Base-by-base conservation (phyloP, 2,329 filamentous ascomycete species). In the Fusarium sp. region DNA sequence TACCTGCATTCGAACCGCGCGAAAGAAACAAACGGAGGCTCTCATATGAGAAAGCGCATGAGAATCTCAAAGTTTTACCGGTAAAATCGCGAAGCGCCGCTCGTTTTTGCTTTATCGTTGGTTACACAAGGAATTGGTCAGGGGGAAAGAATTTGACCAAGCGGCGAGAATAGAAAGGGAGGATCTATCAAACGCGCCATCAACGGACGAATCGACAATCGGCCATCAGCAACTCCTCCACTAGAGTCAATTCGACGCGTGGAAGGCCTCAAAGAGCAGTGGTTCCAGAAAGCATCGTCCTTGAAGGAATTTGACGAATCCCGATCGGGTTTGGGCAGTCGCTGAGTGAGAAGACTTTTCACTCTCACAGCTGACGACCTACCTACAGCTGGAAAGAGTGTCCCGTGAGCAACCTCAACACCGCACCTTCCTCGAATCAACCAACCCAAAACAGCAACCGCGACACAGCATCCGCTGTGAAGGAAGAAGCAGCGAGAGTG, bases 371-470 rank as follows among this genome's bases (percentile, higher is more conserved):
- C 68, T 73, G 71, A 62, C 63, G n/a, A 52, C 31, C 27, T 54
- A 52, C 31, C 50, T 54, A 54, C 50, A 54, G 50, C 50, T 54
- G 50, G 47, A 57, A 42, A 47, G 45, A 16, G 37, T 56, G 62
- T 35, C 62, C 38, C 62, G 37, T 64, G 62, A 64, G 61, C 24
- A 38, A 37, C 56, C 31, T 57, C 62, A 69, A 64, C 35, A 65
- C 64, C 20, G 69, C 62, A 67, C 69, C 69, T 75, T 75, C 67
- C 62, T 50, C 38, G 64, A 56, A 66, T 37, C 68, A 64, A 57
- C 59, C 50, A 56, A 52, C 35, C 38, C 56, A 60, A 63, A 45
- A 64, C 40, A 54, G 74, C 47, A 61, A 60, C 66, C 58, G 60
- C 27, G 31, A 27, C 31, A 52, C 38, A 56, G 58, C 58, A 37